Evolutionary conservation across 768 basidiomycete species (phyloP), one percentile per base, ranked within the genome.

Genomic region (Tricholoma matsutake): DNA sequence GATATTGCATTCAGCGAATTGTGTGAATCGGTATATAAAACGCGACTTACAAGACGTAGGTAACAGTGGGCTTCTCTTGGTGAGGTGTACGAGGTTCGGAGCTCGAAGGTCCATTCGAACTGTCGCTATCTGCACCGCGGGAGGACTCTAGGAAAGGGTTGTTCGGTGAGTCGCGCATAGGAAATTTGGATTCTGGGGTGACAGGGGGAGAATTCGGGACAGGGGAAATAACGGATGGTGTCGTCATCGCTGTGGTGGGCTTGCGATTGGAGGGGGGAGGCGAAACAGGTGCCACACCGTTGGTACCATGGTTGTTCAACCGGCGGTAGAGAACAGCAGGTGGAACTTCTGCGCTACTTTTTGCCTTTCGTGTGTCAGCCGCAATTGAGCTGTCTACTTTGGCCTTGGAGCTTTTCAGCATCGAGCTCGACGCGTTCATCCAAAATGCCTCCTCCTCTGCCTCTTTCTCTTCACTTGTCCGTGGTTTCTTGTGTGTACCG

Each of bases 11-110:
- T 52, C n/a, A 25, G 39, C 28, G 6, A 51, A 45, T 13, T 35
- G 11, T 4, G 9, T 18, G 3, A 22, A 35, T n/a, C 22, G 28
- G 41, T 67, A 45, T 56, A 18, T 32, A 28, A 35, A 9, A 57
- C 4, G 20, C 7, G 3, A 83, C 88, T 67, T 71, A 91, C 89
- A 91, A 91, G 52, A 91, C 89, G 67, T 87, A 88, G 28, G 84
- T 84, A 56, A 91, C 75, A 2, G 81, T 88, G 0, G 86, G 85
- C 65, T 80, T 81, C 69, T 90, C 89, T 34, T 79, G 75, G 37
- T 68, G 68, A 6, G 69, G 73, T 47, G 71, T 73, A 13, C 83
- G 81, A 0, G 72, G 68, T 25, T 72, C 69, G 3, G 67, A 57
- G 55, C 67, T 74, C 29, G 73, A 69, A 0, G 72, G 71, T 9